A percentile compares a stretch with the other conserved stretches of the same genome.
phyloP scores from a whole-genome alignment of 192 early-diverging fungal genomes.

The Haplosporangium gracile region DNA sequence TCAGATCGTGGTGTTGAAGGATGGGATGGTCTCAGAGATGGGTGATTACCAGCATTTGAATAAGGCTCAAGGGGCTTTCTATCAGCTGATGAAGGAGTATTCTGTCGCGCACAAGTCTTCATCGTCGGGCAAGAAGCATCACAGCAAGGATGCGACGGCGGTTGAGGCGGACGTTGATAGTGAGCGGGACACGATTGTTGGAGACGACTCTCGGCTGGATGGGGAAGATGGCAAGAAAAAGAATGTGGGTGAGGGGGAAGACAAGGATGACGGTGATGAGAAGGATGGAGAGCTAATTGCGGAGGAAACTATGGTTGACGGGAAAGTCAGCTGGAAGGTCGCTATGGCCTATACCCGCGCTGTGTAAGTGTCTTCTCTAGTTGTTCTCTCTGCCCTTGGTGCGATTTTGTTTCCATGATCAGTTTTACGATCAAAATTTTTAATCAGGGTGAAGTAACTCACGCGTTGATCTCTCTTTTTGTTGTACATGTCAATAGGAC shows the following conservation, averaged over 20 bases:
- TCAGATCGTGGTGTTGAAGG: conserved; percentile 75
- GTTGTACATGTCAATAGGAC: not conserved
- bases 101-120: conserved; percentile 34
- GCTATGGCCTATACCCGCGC: conserved; percentile 83
- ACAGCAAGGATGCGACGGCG: conserved; percentile 18
- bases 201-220: conserved; percentile 20
- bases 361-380: conserved; percentile 58
- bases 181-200: conserved; percentile 26
- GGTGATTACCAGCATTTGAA: conserved; percentile 79
- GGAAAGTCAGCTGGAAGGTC: conserved; percentile 79
- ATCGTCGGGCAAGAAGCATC: not conserved
- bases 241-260: conserved; percentile 26
- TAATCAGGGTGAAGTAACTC: not conserved
- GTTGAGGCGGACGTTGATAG: conserved; percentile 42
- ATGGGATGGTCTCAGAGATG: conserved; percentile 76
- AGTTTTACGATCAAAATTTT: not conserved
- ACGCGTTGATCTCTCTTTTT: not conserved
- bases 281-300: conserved; percentile 13
- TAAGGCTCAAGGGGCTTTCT: conserved; percentile 65
- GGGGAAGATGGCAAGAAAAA: conserved; percentile 51
- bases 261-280: conserved; percentile 26
- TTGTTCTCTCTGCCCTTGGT: conserved; percentile 70
- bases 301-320: conserved; percentile 51
- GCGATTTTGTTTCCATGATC: too few relatives aligned
- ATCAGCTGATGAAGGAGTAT: conserved; percentile 79